A percentile compares a stretch with the other conserved stretches of the same genome.
These are phyloP conservation scores for Vitis rotundifolia DNA, from an alignment of 164 flowering plant genomes.

Conservation along the genomic window DNA sequence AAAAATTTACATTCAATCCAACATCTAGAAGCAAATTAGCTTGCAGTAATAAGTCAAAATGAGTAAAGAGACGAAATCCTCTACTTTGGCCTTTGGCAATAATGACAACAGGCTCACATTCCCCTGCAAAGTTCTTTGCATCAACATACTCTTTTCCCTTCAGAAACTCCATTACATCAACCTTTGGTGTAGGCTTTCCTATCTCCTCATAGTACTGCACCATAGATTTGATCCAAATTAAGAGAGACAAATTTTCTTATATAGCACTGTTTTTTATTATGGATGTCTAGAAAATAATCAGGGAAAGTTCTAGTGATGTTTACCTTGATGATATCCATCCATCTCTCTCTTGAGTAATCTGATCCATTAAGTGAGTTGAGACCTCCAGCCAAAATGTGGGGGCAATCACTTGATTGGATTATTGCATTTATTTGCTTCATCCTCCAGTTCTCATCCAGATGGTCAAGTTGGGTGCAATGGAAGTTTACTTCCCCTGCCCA, in stretches of 20 bases:
- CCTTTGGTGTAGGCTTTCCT: slow-evolving; percentile 89
- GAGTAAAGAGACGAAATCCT: background rate
- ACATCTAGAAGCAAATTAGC: background rate
- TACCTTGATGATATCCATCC: slow-evolving; percentile 92
- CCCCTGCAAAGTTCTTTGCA: slow-evolving; percentile 87
- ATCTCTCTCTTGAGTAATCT: slow-evolving; percentile 85
- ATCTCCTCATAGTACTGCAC: slow-evolving; percentile 89
- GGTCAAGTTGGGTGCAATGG: slow-evolving; percentile 90
- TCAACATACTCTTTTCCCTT: slow-evolving; percentile 72
- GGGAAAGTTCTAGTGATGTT: background rate
- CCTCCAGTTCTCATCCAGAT: slow-evolving; percentile 91
- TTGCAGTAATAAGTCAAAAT: background rate
- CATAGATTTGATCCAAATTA: background rate
- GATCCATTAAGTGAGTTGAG: slow-evolving; percentile 84
- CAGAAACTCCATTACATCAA: slow-evolving; percentile 77
- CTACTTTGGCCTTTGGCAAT: slow-evolving; percentile 97
- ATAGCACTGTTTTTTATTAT: background rate
- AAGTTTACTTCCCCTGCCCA: slow-evolving; percentile 71
- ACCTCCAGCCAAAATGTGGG: slow-evolving; percentile 89
- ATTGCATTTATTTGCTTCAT: slow-evolving; percentile 92
- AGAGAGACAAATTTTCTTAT: too few relatives aligned
- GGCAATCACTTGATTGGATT: slow-evolving; percentile 54
- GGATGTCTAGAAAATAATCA: background rate
- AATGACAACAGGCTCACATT: slow-evolving; percentile 87
- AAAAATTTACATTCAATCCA: background rate